phyloP scores from a whole-genome alignment of 192 early-diverging fungal species.

The Coemansia erecta region DNA sequence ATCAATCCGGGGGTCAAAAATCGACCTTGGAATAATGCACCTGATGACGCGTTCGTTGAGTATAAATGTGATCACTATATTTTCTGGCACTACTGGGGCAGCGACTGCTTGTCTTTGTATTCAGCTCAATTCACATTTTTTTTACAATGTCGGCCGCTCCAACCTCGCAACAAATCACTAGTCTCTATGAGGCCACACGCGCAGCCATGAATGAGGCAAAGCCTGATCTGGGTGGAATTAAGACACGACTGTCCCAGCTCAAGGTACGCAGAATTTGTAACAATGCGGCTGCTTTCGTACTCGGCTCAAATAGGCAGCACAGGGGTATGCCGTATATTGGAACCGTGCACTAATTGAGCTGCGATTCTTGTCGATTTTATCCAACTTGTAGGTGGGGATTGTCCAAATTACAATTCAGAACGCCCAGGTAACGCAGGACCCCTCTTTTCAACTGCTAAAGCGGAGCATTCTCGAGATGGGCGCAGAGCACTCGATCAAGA shows the following conservation, averaged over 20 bases:
- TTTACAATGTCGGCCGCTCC: slow-evolving; percentile 10
- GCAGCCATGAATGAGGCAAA: slow-evolving; percentile 31
- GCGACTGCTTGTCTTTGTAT: background rate
- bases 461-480: slow-evolving; percentile 78
- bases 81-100: too few relatives aligned
- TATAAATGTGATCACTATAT: background rate
- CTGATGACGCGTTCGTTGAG: background rate
- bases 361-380: background rate
- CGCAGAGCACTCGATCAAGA: slow-evolving; percentile 81
- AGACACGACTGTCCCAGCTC: slow-evolving; percentile 41
- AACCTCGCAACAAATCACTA: slow-evolving; percentile 14
- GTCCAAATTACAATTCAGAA: slow-evolving; percentile 36
- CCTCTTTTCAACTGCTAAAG: slow-evolving; percentile 33
- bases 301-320: too few relatives aligned
- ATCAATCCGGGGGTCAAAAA: too few relatives aligned
- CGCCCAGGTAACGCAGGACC: slow-evolving; percentile 26
- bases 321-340: too few relatives aligned
- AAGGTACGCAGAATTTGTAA: slow-evolving; percentile 26
- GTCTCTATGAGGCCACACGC: slow-evolving; percentile 32
- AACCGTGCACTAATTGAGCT: background rate
- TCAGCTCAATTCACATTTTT: too few relatives aligned
- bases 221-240: slow-evolving; percentile 41
- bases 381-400: slow-evolving; percentile 29
- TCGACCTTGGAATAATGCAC: too few relatives aligned
- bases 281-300: background rate